These are phyloP conservation scores for Magnusiomyces fungicola DNA, from an alignment of 1,139 yeast genomes.

Conservation along the genomic window DNA sequence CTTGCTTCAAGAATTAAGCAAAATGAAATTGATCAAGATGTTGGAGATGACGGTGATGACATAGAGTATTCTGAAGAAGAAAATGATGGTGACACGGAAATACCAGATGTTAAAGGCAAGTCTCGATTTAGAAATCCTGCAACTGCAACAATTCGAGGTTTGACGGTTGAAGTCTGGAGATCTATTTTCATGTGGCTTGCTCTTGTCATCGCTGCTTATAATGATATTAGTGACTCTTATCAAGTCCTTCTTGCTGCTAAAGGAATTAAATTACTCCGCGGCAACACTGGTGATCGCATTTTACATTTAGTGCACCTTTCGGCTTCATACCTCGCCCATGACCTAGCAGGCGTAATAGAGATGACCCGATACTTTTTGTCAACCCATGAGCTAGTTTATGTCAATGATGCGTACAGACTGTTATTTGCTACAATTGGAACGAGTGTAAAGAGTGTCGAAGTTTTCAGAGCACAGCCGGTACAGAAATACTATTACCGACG, in stretches of 20 bases:
- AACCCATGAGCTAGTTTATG: slow-evolving; percentile 58
- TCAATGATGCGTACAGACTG: slow-evolving; percentile 57
- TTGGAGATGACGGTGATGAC: slow-evolving; percentile 23
- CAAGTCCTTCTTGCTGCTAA: slow-evolving; percentile 67
- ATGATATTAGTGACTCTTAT: slow-evolving; percentile 55
- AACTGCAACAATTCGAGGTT: slow-evolving; percentile 56
- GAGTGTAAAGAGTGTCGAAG: background rate
- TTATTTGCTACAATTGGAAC: slow-evolving; percentile 29
- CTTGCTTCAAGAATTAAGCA: slow-evolving; percentile 34
- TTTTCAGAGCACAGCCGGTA: background rate
- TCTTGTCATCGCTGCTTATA: slow-evolving; percentile 49
- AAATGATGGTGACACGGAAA: background rate
- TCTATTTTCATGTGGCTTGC: slow-evolving; percentile 74
- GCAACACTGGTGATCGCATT: slow-evolving; percentile 41
- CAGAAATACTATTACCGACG: slow-evolving; percentile 1
- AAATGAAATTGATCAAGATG: slow-evolving; percentile 32
- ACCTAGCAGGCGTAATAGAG: slow-evolving; percentile 45
- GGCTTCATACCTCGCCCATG: slow-evolving; percentile 50
- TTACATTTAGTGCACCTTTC: slow-evolving; percentile 59
- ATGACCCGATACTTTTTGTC: slow-evolving; percentile 52
- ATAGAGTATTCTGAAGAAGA: background rate
- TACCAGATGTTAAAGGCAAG: background rate
- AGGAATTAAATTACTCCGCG: slow-evolving; percentile 64
- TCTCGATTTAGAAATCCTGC: slow-evolving; percentile 18
- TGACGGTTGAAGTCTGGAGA: slow-evolving; percentile 77